Conservation (phyloP, 2,329 filamentous ascomycete genomes). For the Bipolaris victoriae region DNA sequence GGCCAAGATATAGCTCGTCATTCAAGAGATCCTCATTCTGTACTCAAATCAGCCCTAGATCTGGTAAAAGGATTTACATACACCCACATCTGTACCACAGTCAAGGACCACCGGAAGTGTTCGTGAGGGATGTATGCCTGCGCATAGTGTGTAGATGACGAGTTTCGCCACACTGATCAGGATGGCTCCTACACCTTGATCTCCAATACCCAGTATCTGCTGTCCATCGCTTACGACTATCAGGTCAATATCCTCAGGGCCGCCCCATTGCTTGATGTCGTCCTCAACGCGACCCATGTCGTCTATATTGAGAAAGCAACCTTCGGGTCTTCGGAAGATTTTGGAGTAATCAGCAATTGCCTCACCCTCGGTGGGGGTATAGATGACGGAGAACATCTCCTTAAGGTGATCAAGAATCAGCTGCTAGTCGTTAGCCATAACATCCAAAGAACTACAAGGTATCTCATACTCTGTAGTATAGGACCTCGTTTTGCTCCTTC, state of each 20-base stretch:
- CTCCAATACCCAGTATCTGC: constrained; percentile 84
- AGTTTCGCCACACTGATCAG: constrained; percentile 86
- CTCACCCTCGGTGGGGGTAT: constrained; percentile 88
- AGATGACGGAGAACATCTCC: constrained; percentile 90
- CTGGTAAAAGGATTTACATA: not conserved
- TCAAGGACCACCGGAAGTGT: constrained; percentile 83
- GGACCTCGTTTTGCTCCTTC: constrained; percentile 82
- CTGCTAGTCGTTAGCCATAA: constrained; percentile 47
- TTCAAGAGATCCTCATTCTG: constrained; percentile 73
- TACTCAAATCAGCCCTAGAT: constrained; percentile 5
- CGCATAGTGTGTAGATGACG: constrained; percentile 80
- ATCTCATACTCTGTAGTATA: constrained; percentile 72
- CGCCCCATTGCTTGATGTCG: constrained; percentile 71
- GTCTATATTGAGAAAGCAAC: constrained; percentile 79
- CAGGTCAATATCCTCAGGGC: constrained; percentile 78
- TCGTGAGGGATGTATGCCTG: constrained; percentile 80
- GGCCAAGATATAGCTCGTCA: constrained; percentile 80
- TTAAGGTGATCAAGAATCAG: constrained; percentile 77
- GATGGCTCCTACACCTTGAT: constrained; percentile 85
- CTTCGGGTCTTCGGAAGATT: constrained; percentile 77
- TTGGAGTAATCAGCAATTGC: constrained; percentile 85
- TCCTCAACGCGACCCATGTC: constrained; percentile 70
- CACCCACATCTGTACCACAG: constrained; percentile 73
- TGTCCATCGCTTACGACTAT: constrained; percentile 81
- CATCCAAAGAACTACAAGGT: not conserved